Base-by-base conservation (phyloP, 768 basidiomycete genomes). In the Tulasnella sp. region DNA sequence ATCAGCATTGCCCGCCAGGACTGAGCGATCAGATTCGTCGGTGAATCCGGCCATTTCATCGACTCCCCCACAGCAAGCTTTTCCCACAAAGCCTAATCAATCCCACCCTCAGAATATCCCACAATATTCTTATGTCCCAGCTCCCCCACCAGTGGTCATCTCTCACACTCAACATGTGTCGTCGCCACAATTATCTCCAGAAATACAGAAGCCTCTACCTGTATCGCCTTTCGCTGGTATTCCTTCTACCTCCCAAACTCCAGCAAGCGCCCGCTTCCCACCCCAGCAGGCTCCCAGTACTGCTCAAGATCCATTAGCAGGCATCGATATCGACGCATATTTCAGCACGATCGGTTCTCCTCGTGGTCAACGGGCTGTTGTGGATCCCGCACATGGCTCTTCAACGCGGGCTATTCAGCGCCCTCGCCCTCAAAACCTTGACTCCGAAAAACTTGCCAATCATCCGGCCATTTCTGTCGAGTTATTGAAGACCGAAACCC, bases 311-410 rank as follows among this genome's bases (percentile, higher is more conserved):
- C 37, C 37, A 15, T 18, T 72, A 35, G 71, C 44, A 20, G 71
- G n/a, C 18, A 72, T 72, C 35, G 71, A 72, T 72, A 72, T 72
- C 44, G 71, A 72, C 20, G 71, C 71, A 18, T 40, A 40, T 40
- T 72, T 72, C 44, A 72, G 71, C 16, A 40, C 71, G 71, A 72
- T 72, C 37, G 71, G 71, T 35, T 72, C 71, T 42, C 71, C 71
- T 72, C 71, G 71, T 13, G 71, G 71, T 15, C 29, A 67, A 35
- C 71, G 32, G 44, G 44, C 37, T 15, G 37, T 40, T 35, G 18
- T 15, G 29, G 71, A 72, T 40, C 11, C 39, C 37, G 5, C 71
- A 40, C n/a, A 46, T 42, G 37, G 13, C 13, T 20, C 71, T 40
- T n/a, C 71, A 23, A 6, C 70, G 15, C 61, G 61, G 26, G 61